phyloP scores from a whole-genome alignment of 768 basidiomycete species.

The Paxillus ammoniavirescens region DNA sequence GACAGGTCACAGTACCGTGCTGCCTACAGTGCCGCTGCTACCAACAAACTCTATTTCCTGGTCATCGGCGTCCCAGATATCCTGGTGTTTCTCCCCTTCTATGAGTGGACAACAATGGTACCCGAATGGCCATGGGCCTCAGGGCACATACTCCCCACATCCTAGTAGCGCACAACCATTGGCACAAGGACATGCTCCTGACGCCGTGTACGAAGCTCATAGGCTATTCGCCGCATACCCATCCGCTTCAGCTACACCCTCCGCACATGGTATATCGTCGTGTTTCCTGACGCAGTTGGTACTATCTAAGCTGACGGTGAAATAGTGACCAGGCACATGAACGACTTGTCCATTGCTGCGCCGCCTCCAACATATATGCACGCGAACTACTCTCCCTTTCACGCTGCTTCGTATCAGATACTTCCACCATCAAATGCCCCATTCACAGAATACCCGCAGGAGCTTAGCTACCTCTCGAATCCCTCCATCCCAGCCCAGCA shows the following conservation, averaged over 20 bases:
- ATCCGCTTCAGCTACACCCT: constrained; percentile 74
- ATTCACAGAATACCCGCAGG: constrained; percentile 68
- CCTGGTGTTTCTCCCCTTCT: constrained; percentile 4
- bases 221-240: constrained; percentile 67
- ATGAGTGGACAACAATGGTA: constrained; percentile 30
- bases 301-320: constrained; percentile 19
- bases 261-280: constrained; percentile 58
- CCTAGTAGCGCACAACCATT: constrained; percentile 4
- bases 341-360: constrained; percentile 54
- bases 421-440: constrained; percentile 45
- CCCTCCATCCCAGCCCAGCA: constrained; percentile 43
- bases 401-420: constrained; percentile 27
- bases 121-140: constrained; percentile 17
- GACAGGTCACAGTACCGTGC: not conserved
- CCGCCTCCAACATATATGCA: constrained; percentile 65
- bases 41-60: not conserved
- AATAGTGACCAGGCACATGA: constrained; percentile 66
- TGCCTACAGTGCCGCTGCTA: not conserved
- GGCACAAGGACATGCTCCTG: constrained; percentile 28
- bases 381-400: constrained; percentile 34
- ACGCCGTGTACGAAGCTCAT: constrained; percentile 68
- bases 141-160: constrained; percentile 13
- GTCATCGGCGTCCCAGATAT: not conserved
- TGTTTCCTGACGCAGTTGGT: not conserved
- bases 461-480: constrained; percentile 55